Base-by-base conservation (phyloP, 805 yeast species). In the Sugiyamaella smithiae region DNA sequence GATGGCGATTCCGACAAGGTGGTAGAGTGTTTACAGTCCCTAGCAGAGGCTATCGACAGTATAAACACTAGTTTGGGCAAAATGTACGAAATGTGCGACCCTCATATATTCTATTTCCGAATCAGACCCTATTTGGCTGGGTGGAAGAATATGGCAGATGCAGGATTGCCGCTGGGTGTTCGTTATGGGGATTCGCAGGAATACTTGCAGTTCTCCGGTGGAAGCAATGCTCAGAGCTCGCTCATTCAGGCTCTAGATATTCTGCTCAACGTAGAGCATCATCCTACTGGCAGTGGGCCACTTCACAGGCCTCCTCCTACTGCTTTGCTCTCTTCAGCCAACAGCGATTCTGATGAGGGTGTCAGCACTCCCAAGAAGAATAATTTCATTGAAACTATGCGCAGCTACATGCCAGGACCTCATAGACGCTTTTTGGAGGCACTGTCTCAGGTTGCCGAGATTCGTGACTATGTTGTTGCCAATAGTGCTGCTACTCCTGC, bases 71-170 rank as follows among this genome's bases (percentile, higher is more conserved):
- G 86, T 1, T 68, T 91, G 57, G 79, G 83, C 78, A 76, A 78
- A 57, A 85, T 90, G 93, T 89, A 86, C 61, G 96, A 90, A 57
- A 85, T 85, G 85, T 88, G 97, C 66, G 96, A 89, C 62, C 97
- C 98, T 2, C 95, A 88, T 63, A 82, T 85, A 3, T 90, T 91
- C 64, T 90, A 87, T 67, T 86, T 77, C 70, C 77, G 91, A 52
- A 76, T 90, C 40, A 76, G 98, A 61, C 97, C 97, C 0, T 90
- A 78, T 59, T 70, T 91, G 55, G 96, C 97, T 0, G 98, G 97
- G 1, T 91, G 97, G 95, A 82, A 82, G 62, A 87, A 87, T 61
- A 90, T 91, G 97, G 80, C 78, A 22, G 88, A 80, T 48, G 89
- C 84, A 1, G 97, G 97, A 0, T 73, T 90, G 50, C 81, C 82